Conservation (phyloP, 305 asterid species). For the Plantago coronopus region DNA sequence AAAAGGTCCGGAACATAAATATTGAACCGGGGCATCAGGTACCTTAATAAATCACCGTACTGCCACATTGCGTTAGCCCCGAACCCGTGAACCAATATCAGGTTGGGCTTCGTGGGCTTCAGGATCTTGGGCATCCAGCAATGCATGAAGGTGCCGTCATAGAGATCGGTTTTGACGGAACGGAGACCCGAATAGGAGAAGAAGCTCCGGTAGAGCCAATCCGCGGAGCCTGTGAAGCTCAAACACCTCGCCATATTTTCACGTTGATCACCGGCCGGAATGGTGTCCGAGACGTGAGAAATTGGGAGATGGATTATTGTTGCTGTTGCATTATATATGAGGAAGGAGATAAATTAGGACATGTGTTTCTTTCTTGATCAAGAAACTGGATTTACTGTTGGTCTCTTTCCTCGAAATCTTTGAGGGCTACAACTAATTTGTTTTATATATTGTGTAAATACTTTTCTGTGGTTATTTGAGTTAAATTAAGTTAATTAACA, state of each 20-base stretch:
- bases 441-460: not conserved
- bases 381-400: not conserved
- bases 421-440: not conserved
- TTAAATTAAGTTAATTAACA: not conserved
- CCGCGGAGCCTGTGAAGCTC: conserved; percentile 80
- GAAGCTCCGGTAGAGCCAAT: conserved; percentile 63
- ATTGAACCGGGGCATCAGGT: conserved; percentile 70
- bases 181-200: conserved; percentile 75
- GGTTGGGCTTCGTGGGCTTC: conserved; percentile 50
- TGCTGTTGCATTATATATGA: not conserved
- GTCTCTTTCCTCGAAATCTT: not conserved
- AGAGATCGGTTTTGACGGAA: conserved; percentile 49
- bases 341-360: not conserved
- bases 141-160: conserved; percentile 69
- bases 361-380: not conserved
- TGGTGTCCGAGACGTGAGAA: not conserved
- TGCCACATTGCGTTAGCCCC: conserved; percentile 99
- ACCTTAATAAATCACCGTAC: conserved; percentile 72
- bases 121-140: conserved; percentile 76
- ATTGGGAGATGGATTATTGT: not conserved
- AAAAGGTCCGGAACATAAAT: conserved; percentile 82
- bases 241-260: conserved; percentile 44
- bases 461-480: not conserved
- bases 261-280: not conserved
- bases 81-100: conserved; percentile 78